Conservation (phyloP, 306 rosid genomes). For the Oemleria cerasiformis region DNA sequence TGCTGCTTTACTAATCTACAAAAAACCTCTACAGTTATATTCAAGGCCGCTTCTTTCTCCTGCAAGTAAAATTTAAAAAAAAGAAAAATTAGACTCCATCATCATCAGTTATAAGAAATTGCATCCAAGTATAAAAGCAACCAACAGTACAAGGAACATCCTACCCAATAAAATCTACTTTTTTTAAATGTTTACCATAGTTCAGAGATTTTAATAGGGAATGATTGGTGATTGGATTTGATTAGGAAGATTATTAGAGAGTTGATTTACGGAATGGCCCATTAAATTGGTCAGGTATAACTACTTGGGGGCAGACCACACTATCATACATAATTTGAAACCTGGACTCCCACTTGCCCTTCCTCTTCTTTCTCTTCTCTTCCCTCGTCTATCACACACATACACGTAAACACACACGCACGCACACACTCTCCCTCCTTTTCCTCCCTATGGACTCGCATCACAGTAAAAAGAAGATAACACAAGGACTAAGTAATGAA, state of each 20-base stretch:
- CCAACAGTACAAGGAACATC: background rate
- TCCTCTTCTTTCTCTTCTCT: background rate
- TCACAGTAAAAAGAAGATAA: background rate
- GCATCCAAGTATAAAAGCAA: constrained; percentile 12
- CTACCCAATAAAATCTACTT: background rate
- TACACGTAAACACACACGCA: background rate
- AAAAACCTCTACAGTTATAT: constrained; percentile 82
- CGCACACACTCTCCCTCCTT: background rate
- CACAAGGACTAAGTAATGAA: constrained; percentile 19
- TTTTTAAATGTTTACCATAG: background rate
- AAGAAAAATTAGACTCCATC: constrained; percentile 25
- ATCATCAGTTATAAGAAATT: constrained; percentile 7
- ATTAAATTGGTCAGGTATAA: background rate
- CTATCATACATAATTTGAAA: background rate
- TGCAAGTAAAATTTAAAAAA: constrained; percentile 34
- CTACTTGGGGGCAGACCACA: background rate
- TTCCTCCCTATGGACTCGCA: background rate
- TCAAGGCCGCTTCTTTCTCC: constrained; percentile 99
- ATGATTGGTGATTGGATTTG: background rate
- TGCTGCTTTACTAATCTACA: constrained; percentile 98
- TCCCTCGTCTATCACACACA: background rate
- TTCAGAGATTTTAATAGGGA: background rate
- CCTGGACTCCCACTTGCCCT: background rate
- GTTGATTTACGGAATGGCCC: background rate
- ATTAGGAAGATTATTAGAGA: background rate